Evolutionary conservation across 805 yeast species (phyloP), one percentile per base, ranked within the genome.

Genomic region (Debaryomyces maramus): DNA sequence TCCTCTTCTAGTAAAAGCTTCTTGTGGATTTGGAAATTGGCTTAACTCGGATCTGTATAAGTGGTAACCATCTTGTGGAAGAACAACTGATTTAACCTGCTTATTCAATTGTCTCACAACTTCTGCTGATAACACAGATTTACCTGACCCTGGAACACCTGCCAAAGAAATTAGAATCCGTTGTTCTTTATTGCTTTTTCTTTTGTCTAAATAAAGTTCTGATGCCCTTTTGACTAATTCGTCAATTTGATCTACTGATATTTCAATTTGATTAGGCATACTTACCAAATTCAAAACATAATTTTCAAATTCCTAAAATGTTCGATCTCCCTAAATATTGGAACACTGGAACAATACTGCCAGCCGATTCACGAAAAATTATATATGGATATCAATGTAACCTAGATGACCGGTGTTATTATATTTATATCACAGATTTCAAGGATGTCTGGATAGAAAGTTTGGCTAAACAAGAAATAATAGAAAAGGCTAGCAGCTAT

Each of bases 121-220:
- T 4, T 58, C 40, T 27, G 55, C 53, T 1, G 90, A 81, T 24
- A 81, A 53, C 0, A 95, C 85, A 3, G 90, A 75, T 57, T 88
- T 88, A 0, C 96, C 96, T 0, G 90, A 79, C 5, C 96, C 96
- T 2, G 96, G 96, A 0, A 81, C 72, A 1, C 96, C 96, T 2
- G 82, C 80, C 9, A 88, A 52, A 0, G 84, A 64, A 7, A 88
- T 66, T 13, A 83, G 43, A 2, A 80, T 56, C 47, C 90, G 63
- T 18, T 24, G 38, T n/a, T 22, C 16, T 2, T 24, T 16, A 8
- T 24, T 20, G 8, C 22, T 13, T 10, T 26, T 22, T 8, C 15
- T 21, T 37, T 43, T 43, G 4, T 11, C 10, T 20, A 40, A 15
- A 24, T 38, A 37, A 16, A 45, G 30, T 19, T 35, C 28, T 19